phyloP scores from a whole-genome alignment of 2,329 filamentous ascomycete species.

The Penicillium digitatum region DNA sequence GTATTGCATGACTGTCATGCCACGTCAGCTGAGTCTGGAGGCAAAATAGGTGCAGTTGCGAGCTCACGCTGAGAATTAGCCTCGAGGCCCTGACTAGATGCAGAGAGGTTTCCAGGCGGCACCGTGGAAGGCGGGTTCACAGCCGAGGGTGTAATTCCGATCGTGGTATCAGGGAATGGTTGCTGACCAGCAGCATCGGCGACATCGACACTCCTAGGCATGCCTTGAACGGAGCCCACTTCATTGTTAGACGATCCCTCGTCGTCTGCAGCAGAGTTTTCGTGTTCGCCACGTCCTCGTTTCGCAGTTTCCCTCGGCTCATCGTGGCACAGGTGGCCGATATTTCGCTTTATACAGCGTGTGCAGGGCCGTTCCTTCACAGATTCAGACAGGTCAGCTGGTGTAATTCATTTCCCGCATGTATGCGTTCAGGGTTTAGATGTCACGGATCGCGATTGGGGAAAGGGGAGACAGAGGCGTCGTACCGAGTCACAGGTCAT shows the following conservation, averaged over 20 bases:
- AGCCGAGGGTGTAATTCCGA: constrained; percentile 49
- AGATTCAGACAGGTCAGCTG: constrained; percentile 18
- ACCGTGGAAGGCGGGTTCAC: constrained; percentile 58
- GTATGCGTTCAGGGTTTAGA: constrained; percentile 23
- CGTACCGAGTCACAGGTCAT: constrained; percentile 90
- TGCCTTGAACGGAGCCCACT: constrained; percentile 43
- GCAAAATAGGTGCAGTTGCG: neutral
- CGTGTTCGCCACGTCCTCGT: constrained; percentile 67
- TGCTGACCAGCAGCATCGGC: constrained; percentile 50
- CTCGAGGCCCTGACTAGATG: constrained; percentile 62
- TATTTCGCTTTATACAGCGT: constrained; percentile 96
- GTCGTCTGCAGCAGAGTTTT: constrained; percentile 58
- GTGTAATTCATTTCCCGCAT: constrained; percentile 10
- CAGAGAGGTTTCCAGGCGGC: constrained; percentile 59
- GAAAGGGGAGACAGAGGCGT: constrained; percentile 17
- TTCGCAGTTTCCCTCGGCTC: constrained; percentile 87
- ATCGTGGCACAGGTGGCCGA: constrained; percentile 96
- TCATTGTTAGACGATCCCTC: constrained; percentile 48
- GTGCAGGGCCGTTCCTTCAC: constrained; percentile 87
- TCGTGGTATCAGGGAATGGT: constrained; percentile 40
- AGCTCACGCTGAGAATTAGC: constrained; percentile 70
- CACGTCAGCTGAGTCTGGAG: constrained; percentile 26
- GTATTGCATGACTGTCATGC: constrained; percentile 66
- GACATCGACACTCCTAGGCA: constrained; percentile 55
- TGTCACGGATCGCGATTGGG: constrained; percentile 15